Evolutionary conservation across 1,284 basidiomycete genomes (phyloP).

Genomic region (Hortiboletus rubellus): DNA sequence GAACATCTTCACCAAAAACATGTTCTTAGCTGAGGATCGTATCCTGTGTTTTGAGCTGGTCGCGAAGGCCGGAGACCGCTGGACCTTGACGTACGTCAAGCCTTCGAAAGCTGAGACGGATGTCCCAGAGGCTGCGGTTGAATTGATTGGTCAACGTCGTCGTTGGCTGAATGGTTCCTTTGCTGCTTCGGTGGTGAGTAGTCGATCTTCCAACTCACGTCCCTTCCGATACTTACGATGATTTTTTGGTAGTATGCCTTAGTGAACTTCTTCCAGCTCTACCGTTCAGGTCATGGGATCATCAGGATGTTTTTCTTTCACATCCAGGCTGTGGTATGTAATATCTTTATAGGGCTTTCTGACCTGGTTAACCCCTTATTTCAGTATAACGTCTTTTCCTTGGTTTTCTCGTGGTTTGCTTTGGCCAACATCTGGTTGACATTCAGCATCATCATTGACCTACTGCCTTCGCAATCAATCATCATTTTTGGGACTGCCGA

Average conservation of each 20-base stretch:
- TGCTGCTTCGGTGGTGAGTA: constrained; percentile 86
- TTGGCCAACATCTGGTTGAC: constrained; percentile 95
- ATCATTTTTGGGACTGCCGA: constrained; percentile 67
- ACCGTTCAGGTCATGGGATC: constrained; percentile 80
- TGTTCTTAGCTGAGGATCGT: constrained; percentile 94
- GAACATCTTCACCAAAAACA: constrained; percentile 98
- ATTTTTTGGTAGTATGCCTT: constrained; percentile 67
- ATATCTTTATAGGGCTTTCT: not conserved
- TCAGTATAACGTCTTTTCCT: constrained; percentile 76
- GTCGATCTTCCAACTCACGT: not conserved
- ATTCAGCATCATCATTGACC: constrained; percentile 93
- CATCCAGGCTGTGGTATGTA: constrained; percentile 79
- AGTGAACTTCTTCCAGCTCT: constrained; percentile 93
- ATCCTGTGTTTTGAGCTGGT: constrained; percentile 97
- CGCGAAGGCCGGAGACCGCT: constrained; percentile 82
- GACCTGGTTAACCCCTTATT: constrained; percentile 2
- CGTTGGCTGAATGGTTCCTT: constrained; percentile 98
- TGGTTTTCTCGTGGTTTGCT: constrained; percentile 91
- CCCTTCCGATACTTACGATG: not conserved
- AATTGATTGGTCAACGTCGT: constrained; percentile 93
- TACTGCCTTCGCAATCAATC: constrained; percentile 68
- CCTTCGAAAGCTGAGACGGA: constrained; percentile 95
- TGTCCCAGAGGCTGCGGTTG: constrained; percentile 87
- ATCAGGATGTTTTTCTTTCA: constrained; percentile 96
- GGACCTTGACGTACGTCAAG: constrained; percentile 94